A percentile compares a stretch with the other conserved stretches of the same genome.
phyloP scores from a whole-genome alignment of 148 eudicot species.

The Cornus florida region DNA sequence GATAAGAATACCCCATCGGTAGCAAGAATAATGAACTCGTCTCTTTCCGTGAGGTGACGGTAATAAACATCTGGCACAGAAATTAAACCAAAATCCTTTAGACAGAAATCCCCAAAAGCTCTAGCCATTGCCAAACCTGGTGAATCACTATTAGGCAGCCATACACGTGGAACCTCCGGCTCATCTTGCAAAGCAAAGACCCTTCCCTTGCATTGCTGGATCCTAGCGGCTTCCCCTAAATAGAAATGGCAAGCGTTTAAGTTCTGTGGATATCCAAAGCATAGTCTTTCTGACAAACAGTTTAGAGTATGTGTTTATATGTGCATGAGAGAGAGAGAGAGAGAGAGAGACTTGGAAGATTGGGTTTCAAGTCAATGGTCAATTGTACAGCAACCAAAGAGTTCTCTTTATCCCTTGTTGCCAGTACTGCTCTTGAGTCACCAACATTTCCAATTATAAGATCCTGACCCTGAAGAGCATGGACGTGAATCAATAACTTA shows the following conservation, averaged over 20 bases:
- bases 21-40: slow-evolving; percentile 76
- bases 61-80: slow-evolving; percentile 75
- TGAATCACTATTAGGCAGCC: slow-evolving; percentile 71
- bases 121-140: slow-evolving; percentile 99
- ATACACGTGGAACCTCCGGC: slow-evolving; percentile 76
- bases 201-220: slow-evolving; percentile 67
- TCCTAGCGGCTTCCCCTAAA: slow-evolving; percentile 79
- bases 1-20: slow-evolving; percentile 78
- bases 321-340: background rate
- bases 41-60: slow-evolving; percentile 51
- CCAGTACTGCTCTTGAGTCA: slow-evolving; percentile 91
- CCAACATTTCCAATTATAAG: slow-evolving; percentile 87
- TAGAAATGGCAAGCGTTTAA: background rate
- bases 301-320: background rate
- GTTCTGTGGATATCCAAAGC: background rate
- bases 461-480: slow-evolving; percentile 58
- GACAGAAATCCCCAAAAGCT: slow-evolving; percentile 81
- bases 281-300: background rate
- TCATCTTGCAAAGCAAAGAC: slow-evolving; percentile 79
- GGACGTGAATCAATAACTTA: background rate
- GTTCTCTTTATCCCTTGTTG: slow-evolving; percentile 52
- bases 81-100: slow-evolving; percentile 79
- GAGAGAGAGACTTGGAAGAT: slow-evolving; percentile 65
- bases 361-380: slow-evolving; percentile 83
- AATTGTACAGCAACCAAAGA: slow-evolving; percentile 62